Base-by-base conservation (phyloP, 2,329 filamentous ascomycete genomes). In the Trichoderma sp. region DNA sequence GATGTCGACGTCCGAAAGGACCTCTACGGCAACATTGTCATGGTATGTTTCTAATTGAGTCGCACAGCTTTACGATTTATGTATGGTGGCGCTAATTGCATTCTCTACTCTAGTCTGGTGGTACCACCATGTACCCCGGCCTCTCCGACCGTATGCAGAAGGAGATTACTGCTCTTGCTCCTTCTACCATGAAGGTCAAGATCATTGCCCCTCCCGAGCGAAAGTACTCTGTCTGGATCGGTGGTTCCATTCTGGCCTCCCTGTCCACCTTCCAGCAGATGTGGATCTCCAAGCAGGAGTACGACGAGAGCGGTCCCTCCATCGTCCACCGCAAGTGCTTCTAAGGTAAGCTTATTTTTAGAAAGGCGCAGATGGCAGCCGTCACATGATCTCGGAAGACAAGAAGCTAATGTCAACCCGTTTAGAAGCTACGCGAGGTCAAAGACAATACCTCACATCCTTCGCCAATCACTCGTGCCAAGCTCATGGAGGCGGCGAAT, bases 251-350 rank as follows among this genome's bases (percentile, higher is more conserved):
- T 88, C 88, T 99, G 83, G 96, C 96, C 80, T 99, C 96, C 77
- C 93, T 99, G 82, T 99, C 96, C 80, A 99, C 96, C 86, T 99
- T 99, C 95, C 96, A 99, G 91, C 96, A 99, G 89, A 99, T 99
- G 96, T 99, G 96, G 96, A 98, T 99, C 92, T 99, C 96, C 82
- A 99, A 99, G 94, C 96, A 99, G 89, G 95, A 98, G 90, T 98
- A 98, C 92, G 96, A 99, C 89, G 96, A 98, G 94, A 96, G 92
- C 86, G 95, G 95, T 88, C 96, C 95, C 81, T 98, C 95, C 83
- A 98, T 98, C 83, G 95, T 98, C 82, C 95, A 98, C 93, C 93
- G 95, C 92, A 98, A 98, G 94, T 98, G 95, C 93, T 98, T 98
- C 93, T 98, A 97, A 97, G 92, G 90, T 91, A 82, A 80, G 83